phyloP scores from a whole-genome alignment of 78 protist genomes.

The Dictyostelium capitatum region DNA sequence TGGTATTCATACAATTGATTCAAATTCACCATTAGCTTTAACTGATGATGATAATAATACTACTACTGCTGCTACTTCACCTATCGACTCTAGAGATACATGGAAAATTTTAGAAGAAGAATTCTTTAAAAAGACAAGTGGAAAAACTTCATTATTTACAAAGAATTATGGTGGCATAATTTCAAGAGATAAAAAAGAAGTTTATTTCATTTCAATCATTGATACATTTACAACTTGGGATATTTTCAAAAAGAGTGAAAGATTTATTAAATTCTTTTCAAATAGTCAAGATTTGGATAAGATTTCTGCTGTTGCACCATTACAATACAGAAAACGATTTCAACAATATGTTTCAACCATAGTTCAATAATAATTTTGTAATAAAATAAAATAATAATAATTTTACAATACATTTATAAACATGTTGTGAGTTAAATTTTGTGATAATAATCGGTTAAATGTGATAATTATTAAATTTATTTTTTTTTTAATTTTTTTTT shows the following conservation, averaged over 20 bases:
- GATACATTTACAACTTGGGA: conserved; percentile 77
- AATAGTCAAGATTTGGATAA: conserved; percentile 15
- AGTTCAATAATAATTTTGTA: conserved; percentile 25
- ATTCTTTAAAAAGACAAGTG: conserved; percentile 35
- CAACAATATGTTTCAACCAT: conserved; percentile 24
- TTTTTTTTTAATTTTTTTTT: too few species aligned
- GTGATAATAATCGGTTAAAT: too few species aligned
- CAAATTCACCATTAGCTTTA: conserved; percentile 57
- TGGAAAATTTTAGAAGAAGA: conserved; percentile 54
- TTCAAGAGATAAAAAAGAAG: conserved; percentile 66
- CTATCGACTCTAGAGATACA: not conserved
- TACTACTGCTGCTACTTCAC: not conserved
- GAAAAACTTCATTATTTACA: conserved; percentile 40
- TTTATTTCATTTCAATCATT: conserved; percentile 75
- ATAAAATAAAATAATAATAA: too few species aligned
- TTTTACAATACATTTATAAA: too few species aligned
- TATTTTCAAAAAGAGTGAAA: conserved; percentile 60
- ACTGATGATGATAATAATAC: not conserved
- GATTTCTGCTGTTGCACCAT: conserved; percentile 56
- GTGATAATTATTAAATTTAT: too few species aligned
- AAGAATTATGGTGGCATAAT: conserved; percentile 71
- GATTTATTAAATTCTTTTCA: conserved; percentile 48
- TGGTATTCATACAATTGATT: conserved; percentile 67
- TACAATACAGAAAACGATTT: conserved; percentile 37
- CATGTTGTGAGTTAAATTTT: too few species aligned